A percentile compares a stretch with the other conserved stretches of the same genome.
Evolutionary conservation across 257 asterid species (phyloP).

Genomic region (Perilla frutescens): DNA sequence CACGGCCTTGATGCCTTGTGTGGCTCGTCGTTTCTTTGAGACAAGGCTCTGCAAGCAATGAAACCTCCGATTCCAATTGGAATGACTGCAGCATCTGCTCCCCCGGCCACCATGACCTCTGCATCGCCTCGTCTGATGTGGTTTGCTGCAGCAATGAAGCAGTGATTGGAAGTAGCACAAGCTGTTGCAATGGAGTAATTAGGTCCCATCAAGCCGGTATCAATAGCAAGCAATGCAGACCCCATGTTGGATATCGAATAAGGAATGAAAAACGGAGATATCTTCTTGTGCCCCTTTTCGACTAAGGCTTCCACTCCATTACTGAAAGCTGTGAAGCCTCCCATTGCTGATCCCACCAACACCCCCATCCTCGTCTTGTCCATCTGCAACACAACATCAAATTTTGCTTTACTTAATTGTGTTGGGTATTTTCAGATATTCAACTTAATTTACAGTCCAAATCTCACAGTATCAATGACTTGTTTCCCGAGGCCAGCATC

Average conservation of each 20-base stretch:
- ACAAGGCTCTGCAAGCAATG: slow-evolving; percentile 45
- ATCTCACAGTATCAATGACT: slow-evolving; percentile 36
- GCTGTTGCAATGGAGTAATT: slow-evolving; percentile 47
- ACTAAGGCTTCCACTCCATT: slow-evolving; percentile 40
- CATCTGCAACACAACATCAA: slow-evolving; percentile 36
- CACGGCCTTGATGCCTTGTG: slow-evolving; percentile 64
- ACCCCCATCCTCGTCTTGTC: slow-evolving; percentile 47
- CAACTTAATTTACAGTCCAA: neutral
- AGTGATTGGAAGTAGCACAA: slow-evolving; percentile 48
- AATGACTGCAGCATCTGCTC: slow-evolving; percentile 33
- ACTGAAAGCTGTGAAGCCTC: slow-evolving; percentile 40
- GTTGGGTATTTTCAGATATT: too few species aligned
- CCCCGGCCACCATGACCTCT: slow-evolving; percentile 47
- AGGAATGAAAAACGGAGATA: slow-evolving; percentile 43
- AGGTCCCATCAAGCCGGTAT: slow-evolving; percentile 49
- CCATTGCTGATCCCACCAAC: slow-evolving; percentile 45
- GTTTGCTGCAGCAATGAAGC: slow-evolving; percentile 49
- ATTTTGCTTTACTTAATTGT: neutral
- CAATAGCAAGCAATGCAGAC: slow-evolving; percentile 44
- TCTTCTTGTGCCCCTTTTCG: slow-evolving; percentile 38
- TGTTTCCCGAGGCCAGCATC: slow-evolving; percentile 49
- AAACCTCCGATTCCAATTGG: slow-evolving; percentile 41
- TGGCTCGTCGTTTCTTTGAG: slow-evolving; percentile 30
- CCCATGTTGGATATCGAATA: slow-evolving; percentile 42
- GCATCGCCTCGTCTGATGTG: slow-evolving; percentile 47